Conservation (phyloP, 2,329 filamentous ascomycete species). For the Cladorrhinum sp. region DNA sequence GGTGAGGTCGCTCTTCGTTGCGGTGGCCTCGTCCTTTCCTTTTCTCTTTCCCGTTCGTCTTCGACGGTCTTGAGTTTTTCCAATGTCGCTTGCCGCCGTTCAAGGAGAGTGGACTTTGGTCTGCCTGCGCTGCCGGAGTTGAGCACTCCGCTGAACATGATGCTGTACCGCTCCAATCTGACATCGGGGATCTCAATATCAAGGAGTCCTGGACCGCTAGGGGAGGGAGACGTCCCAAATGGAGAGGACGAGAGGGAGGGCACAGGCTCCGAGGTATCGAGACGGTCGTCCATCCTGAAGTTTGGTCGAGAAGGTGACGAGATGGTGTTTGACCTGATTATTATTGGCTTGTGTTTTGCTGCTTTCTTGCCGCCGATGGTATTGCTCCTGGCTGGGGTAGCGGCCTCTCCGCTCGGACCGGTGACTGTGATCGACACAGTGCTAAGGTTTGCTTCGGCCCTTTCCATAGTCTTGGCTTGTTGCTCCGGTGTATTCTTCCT, state of each 20-base stretch:
- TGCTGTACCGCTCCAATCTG: slow-evolving; percentile 83
- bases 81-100: slow-evolving; percentile 57
- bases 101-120: slow-evolving; percentile 44
- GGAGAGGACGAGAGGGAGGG: slow-evolving; percentile 1
- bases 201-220: slow-evolving; percentile 45
- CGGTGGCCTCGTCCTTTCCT: slow-evolving; percentile 22
- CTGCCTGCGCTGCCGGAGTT: slow-evolving; percentile 37
- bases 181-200: slow-evolving; percentile 77
- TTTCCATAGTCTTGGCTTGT: slow-evolving; percentile 24
- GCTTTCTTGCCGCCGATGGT: slow-evolving; percentile 33
- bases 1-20: slow-evolving; percentile 50
- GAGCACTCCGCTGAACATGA: slow-evolving; percentile 84
- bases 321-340: slow-evolving; percentile 38
- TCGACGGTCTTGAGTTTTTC: slow-evolving; percentile 56
- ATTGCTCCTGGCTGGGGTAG: slow-evolving; percentile 35
- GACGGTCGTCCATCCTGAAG: not conserved
- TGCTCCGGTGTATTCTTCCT: slow-evolving; percentile 38
- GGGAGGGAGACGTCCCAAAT: not conserved
- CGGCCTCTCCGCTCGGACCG: slow-evolving; percentile 12
- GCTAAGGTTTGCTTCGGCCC: slow-evolving; percentile 22
- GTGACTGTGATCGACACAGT: slow-evolving; percentile 19
- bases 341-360: slow-evolving; percentile 43
- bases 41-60: slow-evolving; percentile 39
- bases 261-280: not conserved
- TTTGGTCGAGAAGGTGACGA: not conserved